Evolutionary conservation across 2,329 filamentous ascomycete species (phyloP).

Genomic region (Cytospora schulzeri): DNA sequence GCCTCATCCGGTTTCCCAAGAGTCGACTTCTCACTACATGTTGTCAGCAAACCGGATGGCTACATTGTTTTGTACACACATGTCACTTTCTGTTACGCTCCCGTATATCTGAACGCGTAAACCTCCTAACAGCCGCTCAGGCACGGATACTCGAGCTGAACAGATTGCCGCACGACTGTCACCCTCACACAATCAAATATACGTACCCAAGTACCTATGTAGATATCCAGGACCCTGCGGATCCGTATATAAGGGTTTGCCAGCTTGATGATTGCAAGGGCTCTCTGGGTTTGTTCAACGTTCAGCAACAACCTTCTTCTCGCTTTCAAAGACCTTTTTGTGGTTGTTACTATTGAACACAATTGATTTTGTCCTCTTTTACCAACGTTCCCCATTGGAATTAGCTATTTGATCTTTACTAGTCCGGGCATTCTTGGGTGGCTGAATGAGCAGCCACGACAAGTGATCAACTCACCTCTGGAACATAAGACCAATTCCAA

Average conservation of each 20-base stretch:
- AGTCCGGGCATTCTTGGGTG: background rate
- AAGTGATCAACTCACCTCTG: background rate
- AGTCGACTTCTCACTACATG: background rate
- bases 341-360: background rate
- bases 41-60: background rate
- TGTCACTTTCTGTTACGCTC: background rate
- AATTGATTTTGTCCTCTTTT: no score
- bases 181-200: background rate
- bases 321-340: background rate
- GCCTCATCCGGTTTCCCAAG: background rate
- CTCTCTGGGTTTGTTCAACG: background rate
- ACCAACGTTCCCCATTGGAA: background rate
- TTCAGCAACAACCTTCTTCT: background rate
- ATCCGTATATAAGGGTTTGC: background rate
- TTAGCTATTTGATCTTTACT: background rate
- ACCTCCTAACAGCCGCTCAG: background rate
- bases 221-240: background rate
- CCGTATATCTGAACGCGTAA: background rate
- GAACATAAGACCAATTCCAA: background rate
- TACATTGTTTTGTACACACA: background rate
- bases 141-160: background rate
- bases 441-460: background rate
- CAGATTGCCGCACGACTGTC: background rate
- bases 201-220: background rate
- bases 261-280: background rate